These are phyloP conservation scores for Plasmodium gonderi DNA, from an alignment of 169 alveolate species.

Conservation along the genomic window DNA sequence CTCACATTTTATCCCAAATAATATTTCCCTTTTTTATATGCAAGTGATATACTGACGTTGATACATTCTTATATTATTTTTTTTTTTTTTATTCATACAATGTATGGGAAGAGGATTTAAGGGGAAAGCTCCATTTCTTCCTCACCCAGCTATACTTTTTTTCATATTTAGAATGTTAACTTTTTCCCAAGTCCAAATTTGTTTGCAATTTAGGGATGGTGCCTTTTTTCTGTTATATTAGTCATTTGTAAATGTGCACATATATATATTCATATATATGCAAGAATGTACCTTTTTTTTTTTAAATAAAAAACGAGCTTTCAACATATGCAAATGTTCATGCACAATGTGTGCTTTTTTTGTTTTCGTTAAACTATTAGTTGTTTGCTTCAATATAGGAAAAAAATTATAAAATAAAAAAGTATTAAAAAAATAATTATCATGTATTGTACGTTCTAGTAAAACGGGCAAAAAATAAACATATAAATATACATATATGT, in stretches of 20 bases:
- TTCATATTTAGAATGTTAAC: not conserved
- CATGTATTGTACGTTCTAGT: not conserved
- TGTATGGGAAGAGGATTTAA: not conserved
- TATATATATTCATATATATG: not conserved
- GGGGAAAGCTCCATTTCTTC: not conserved
- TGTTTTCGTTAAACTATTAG: not conserved
- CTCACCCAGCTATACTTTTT: not conserved
- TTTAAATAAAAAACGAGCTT: not conserved
- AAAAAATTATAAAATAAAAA: not conserved
- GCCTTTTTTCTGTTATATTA: not conserved
- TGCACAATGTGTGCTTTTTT: not conserved
- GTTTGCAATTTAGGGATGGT: not conserved
- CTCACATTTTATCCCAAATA: not conserved
- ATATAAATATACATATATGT: not conserved
- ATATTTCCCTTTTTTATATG: not conserved
- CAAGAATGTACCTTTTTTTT: not conserved
- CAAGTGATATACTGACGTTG: not conserved
- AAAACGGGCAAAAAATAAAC: not conserved
- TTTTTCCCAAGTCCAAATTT: not conserved
- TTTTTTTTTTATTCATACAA: not conserved
- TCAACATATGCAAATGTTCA: not conserved
- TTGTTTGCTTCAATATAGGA: not conserved
- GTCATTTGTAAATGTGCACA: not conserved
- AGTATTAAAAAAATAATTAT: not conserved
- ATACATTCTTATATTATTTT: not conserved